Conservation (phyloP, 202 grass and related monocot genomes). For the Carex sylvatica region DNA sequence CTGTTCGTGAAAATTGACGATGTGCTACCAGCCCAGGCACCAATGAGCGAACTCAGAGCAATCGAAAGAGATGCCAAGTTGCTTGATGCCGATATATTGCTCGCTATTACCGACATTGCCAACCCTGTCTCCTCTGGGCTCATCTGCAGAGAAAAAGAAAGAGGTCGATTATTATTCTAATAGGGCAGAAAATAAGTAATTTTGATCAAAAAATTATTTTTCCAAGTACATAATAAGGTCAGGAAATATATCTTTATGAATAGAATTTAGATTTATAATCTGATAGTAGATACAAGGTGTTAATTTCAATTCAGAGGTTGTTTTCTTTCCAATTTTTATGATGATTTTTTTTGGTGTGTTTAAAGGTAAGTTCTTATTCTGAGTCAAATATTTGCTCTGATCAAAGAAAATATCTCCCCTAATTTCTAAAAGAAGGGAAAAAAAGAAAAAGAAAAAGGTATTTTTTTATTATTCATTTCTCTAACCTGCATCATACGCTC, state of each 20-base stretch:
- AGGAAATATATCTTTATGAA: no score
- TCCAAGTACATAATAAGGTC: not conserved
- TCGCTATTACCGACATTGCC: constrained; percentile 72
- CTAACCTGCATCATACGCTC: constrained; percentile 57
- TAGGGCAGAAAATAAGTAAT: not conserved
- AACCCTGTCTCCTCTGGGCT: constrained; percentile 46
- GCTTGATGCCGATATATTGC: constrained; percentile 69
- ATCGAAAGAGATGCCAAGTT: constrained; percentile 88
- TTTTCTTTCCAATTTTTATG: no score
- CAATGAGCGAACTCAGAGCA: constrained; percentile 81
- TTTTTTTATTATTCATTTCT: not conserved
- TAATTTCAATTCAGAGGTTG: no score
- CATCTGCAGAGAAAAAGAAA: constrained; percentile 13
- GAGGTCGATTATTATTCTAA: not conserved
- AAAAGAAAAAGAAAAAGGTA: not conserved
- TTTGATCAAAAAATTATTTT: not conserved
- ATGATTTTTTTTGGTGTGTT: no score
- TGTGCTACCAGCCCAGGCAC: constrained; percentile 74
- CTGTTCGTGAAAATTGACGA: constrained; percentile 62
- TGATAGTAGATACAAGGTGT: no score
- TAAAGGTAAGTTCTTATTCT: no score
- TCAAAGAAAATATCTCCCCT: no score
- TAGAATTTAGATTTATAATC: no score
- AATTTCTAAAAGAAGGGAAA: not conserved
- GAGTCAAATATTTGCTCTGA: no score